Evolutionary conservation across 345 rosid species (phyloP).

Genomic region (Cardiospermum halicacabum): DNA sequence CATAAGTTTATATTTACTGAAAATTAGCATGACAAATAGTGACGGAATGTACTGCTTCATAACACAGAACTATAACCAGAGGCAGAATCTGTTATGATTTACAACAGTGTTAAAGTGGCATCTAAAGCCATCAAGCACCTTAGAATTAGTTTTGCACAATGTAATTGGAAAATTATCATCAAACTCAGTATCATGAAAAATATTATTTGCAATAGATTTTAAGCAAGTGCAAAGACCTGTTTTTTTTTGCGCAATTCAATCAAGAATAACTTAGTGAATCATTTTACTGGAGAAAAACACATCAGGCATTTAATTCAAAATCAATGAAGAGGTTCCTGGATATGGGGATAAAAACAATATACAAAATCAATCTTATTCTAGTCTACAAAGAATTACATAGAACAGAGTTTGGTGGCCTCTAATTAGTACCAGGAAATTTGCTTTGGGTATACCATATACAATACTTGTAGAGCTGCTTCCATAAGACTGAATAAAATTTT

Average conservation of each 20-base stretch:
- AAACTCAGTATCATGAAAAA: not conserved
- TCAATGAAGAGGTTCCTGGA: not conserved
- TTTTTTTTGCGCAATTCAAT: not conserved
- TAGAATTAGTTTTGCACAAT: not conserved
- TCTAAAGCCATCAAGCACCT: constrained; percentile 1
- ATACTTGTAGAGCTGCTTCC: not conserved
- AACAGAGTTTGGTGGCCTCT: not conserved
- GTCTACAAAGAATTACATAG: not conserved
- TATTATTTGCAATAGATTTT: not conserved
- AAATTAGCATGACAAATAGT: not conserved
- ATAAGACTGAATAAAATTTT: not conserved
- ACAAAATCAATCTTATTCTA: not conserved
- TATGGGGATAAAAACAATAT: not conserved
- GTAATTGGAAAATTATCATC: not conserved
- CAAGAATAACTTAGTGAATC: not conserved
- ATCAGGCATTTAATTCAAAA: not conserved
- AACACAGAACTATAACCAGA: not conserved
- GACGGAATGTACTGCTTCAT: not conserved
- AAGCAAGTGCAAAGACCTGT: not conserved
- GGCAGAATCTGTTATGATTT: no score
- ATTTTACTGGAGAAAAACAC: not conserved
- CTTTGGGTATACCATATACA: not conserved
- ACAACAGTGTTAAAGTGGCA: not conserved
- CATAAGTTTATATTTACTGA: no score
- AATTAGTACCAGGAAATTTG: not conserved